Conservation (phyloP, 306 rosid genomes). For the Herpetospermum pedunculosum region DNA sequence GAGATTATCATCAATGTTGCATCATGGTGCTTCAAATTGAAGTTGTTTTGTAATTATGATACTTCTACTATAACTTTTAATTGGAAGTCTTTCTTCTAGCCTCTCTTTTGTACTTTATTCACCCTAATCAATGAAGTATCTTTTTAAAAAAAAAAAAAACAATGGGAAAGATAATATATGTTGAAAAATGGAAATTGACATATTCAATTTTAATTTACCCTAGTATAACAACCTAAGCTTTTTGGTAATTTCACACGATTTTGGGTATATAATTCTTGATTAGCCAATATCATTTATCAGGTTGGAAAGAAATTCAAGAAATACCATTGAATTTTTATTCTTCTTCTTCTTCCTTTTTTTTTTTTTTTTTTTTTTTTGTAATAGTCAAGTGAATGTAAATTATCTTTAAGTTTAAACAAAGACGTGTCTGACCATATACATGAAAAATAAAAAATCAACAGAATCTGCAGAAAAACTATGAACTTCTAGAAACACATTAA, state of each 20-base stretch:
- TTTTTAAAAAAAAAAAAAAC: too few relatives aligned
- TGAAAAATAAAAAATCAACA: background rate
- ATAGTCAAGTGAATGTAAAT: background rate
- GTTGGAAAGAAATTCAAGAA: background rate
- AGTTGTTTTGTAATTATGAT: too few relatives aligned
- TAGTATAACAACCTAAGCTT: background rate
- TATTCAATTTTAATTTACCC: background rate
- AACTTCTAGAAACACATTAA: background rate
- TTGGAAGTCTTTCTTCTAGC: too few relatives aligned
- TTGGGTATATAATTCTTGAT: background rate
- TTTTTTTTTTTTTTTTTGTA: too few relatives aligned
- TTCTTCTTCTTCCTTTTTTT: background rate
- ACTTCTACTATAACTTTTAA: too few relatives aligned
- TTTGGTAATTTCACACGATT: background rate
- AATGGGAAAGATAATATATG: background rate
- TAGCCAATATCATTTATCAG: too few relatives aligned
- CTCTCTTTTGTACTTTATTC: too few relatives aligned
- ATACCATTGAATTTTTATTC: background rate
- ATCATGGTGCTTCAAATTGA: too few relatives aligned
- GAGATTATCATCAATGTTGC: too few relatives aligned
- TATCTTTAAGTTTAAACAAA: background rate
- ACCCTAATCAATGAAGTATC: too few relatives aligned
- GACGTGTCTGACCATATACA: background rate
- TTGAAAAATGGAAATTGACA: background rate
- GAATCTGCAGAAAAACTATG: background rate